Conservation (phyloP, 2,329 filamentous ascomycete species). For the Aspergillus quadricinctus region DNA sequence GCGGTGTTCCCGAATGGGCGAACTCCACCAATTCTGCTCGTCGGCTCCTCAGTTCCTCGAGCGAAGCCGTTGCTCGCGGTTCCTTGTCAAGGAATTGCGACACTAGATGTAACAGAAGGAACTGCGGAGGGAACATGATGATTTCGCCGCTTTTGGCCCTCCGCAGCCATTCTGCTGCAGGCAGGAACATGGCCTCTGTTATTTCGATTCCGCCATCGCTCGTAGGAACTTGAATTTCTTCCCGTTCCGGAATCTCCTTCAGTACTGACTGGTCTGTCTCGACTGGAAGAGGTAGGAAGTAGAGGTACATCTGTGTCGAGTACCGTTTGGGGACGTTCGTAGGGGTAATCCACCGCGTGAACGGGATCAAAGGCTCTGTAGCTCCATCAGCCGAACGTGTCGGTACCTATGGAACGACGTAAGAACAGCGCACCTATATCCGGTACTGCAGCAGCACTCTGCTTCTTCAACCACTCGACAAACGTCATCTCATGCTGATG, state of each 20-base stretch:
- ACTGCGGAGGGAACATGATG: constrained; percentile 87
- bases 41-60: constrained; percentile 31
- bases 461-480: constrained; percentile 54
- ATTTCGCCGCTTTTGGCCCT: constrained; percentile 62
- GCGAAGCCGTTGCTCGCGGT: constrained; percentile 15
- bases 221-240: constrained; percentile 64
- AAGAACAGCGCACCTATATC: constrained; percentile 53
- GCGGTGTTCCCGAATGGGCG: constrained; percentile 42
- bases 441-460: constrained; percentile 32
- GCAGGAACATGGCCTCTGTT: constrained; percentile 74
- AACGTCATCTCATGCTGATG: constrained; percentile 66
- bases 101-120: constrained; percentile 54
- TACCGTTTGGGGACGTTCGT: constrained; percentile 67
- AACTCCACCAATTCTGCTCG: constrained; percentile 47
- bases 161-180: constrained; percentile 64
- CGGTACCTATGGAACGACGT: background rate
- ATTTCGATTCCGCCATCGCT: constrained; percentile 66
- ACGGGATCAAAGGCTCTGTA: constrained; percentile 65
- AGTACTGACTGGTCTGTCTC: constrained; percentile 27
- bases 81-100: constrained; percentile 46
- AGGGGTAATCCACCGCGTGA: constrained; percentile 91
- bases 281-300: constrained; percentile 67
- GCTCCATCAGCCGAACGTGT: constrained; percentile 1
- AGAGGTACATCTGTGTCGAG: constrained; percentile 95
- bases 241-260: constrained; percentile 39